These are phyloP conservation scores for Arabidopsis arenosa DNA, from an alignment of 345 rosid genomes.

Conservation along the genomic window DNA sequence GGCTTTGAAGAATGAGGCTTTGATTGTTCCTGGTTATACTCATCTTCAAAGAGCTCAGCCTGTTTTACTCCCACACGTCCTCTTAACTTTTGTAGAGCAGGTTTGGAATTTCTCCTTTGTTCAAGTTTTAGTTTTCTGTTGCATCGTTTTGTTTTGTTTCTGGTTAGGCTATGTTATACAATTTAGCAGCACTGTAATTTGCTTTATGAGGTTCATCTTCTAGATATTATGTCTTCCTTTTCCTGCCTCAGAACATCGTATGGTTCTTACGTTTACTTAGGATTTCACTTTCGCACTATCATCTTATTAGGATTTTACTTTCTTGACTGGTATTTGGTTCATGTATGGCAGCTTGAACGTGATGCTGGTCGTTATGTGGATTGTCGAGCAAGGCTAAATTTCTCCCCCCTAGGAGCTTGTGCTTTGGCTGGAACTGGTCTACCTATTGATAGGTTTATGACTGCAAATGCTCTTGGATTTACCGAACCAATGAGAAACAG, in stretches of 20 bases:
- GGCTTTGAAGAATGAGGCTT: conserved; percentile 69
- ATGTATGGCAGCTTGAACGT: conserved; percentile 85
- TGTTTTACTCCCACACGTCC: conserved; percentile 82
- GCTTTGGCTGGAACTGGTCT: conserved; percentile 97
- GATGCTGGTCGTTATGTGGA: conserved; percentile 84
- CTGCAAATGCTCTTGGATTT: conserved; percentile 76
- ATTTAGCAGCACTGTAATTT: not conserved
- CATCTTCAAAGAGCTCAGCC: conserved; percentile 98
- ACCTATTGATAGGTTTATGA: conserved; percentile 90
- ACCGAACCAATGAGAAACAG: conserved; percentile 93
- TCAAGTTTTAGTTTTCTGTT: not conserved
- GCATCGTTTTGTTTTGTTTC: not conserved
- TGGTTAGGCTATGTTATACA: not conserved
- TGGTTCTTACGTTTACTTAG: conserved; percentile 11
- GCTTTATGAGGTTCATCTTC: not conserved
- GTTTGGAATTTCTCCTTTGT: conserved; percentile 40
- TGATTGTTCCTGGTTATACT: conserved; percentile 93
- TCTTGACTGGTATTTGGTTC: conserved; percentile 21
- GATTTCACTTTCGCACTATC: not conserved
- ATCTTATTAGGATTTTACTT: not conserved
- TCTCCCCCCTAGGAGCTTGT: conserved; percentile 94
- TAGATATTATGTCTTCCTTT: not conserved
- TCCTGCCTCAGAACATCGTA: conserved; percentile 5
- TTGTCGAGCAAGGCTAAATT: conserved; percentile 77
- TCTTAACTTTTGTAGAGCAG: conserved; percentile 91